A percentile compares a stretch with the other conserved stretches of the same genome.
These are phyloP conservation scores for Paramyrothecium sp. DNA, from an alignment of 2,329 filamentous ascomycete genomes.

Conservation along the genomic window DNA sequence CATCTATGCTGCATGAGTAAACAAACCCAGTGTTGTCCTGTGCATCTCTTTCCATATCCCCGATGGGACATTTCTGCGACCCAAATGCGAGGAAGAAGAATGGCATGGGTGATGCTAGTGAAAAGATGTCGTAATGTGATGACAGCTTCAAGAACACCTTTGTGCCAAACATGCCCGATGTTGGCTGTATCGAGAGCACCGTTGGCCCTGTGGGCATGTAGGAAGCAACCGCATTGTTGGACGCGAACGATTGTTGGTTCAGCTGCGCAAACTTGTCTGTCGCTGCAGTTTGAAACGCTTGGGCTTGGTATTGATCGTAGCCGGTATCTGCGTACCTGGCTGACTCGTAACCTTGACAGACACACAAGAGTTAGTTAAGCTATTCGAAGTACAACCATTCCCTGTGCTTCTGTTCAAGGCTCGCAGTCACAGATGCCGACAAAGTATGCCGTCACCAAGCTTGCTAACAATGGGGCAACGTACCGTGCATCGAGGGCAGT, in stretches of 20 bases:
- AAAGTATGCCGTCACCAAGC: no score
- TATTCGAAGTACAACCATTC: no score
- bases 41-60: constrained; percentile 60
- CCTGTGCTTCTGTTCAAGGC: constrained; percentile 13
- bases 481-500: constrained; percentile 78
- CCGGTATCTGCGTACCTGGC: constrained; percentile 58
- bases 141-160: constrained; percentile 73
- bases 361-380: not conserved
- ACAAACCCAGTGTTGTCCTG: constrained; percentile 61
- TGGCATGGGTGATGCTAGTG: constrained; percentile 52
- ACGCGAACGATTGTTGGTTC: constrained; percentile 55
- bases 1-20: constrained; percentile 71
- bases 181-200: constrained; percentile 70
- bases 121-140: constrained; percentile 69
- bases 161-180: constrained; percentile 65
- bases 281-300: constrained; percentile 44
- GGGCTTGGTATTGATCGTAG: constrained; percentile 51
- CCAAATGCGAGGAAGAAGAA: constrained; percentile 73
- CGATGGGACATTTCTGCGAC: constrained; percentile 62
- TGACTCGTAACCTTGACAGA: constrained; percentile 53
- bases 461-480: no score
- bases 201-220: constrained; percentile 62
- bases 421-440: no score
- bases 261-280: constrained; percentile 51
- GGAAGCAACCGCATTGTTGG: constrained; percentile 62